Percentiles rank a stretch among this genome's conserved stretches.
Conservation (phyloP, 2,329 filamentous ascomycete species). For the Cercospora sojina region DNA sequence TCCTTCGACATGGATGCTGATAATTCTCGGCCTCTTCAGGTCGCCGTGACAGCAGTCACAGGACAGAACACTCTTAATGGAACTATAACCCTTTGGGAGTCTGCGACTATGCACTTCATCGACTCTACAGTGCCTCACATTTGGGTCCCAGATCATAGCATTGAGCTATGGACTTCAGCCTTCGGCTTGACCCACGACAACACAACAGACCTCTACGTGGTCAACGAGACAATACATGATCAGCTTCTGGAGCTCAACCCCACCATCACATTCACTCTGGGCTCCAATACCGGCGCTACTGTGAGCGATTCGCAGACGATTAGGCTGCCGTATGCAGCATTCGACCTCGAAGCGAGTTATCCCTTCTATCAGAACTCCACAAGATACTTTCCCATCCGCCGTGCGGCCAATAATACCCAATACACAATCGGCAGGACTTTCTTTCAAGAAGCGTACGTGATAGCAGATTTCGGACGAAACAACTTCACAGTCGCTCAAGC, state of each 20-base stretch:
- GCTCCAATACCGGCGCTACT: background rate
- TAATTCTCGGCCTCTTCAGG: constrained; percentile 28
- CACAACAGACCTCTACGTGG: constrained; percentile 40
- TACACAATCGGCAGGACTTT: constrained; percentile 33
- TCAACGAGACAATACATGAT: constrained; percentile 43
- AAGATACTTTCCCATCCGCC: constrained; percentile 30
- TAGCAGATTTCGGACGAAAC: constrained; percentile 30
- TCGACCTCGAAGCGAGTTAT: constrained; percentile 37
- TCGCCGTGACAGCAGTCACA: constrained; percentile 25
- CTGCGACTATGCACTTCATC: constrained; percentile 24
- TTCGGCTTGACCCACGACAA: constrained; percentile 45
- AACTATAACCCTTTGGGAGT: background rate
- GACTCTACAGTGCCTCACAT: constrained; percentile 45
- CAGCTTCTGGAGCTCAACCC: constrained; percentile 38
- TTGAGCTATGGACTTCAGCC: constrained; percentile 41
- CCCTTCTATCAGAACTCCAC: constrained; percentile 34
- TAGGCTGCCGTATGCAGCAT: constrained; percentile 43
- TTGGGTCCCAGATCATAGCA: constrained; percentile 43
- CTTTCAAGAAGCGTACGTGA: constrained; percentile 34
- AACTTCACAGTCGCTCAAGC: constrained; percentile 34
- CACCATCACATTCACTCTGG: constrained; percentile 40
- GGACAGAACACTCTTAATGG: constrained; percentile 11
- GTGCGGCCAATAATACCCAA: constrained; percentile 28
- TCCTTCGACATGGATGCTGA: constrained; percentile 20
- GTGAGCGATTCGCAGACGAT: constrained; percentile 29